Evolutionary conservation across 1,284 basidiomycete species (phyloP).

Genomic region (Trametes polyzona): DNA sequence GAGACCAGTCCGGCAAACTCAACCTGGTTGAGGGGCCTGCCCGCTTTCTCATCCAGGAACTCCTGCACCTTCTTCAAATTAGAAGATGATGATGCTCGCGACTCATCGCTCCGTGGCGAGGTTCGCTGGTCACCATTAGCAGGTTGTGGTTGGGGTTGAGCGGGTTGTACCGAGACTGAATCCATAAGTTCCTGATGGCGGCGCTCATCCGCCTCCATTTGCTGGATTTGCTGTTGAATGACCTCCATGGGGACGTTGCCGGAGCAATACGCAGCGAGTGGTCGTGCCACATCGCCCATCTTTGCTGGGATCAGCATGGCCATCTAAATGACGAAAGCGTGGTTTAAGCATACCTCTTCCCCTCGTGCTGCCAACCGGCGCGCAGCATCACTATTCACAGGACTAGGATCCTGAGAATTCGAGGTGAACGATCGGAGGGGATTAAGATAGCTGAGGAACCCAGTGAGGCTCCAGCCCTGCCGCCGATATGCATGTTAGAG

Average conservation of each 20-base stretch:
- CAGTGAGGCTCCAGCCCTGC: conserved; percentile 28
- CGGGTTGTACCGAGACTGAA: not conserved
- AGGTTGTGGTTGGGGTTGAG: conserved; percentile 18
- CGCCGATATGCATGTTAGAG: not conserved
- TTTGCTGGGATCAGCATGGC: not conserved
- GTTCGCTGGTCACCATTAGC: conserved; percentile 14
- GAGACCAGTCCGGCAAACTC: conserved; percentile 60
- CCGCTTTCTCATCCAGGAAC: conserved; percentile 30
- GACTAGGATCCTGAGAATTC: conserved; percentile 4
- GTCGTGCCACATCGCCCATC: not conserved
- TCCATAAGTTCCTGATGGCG: conserved; percentile 1
- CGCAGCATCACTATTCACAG: conserved; percentile 16
- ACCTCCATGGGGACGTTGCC: not conserved
- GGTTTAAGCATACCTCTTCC: conserved; percentile 13
- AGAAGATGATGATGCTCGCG: conserved; percentile 10
- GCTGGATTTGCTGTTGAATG: not conserved
- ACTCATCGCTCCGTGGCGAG: conserved; percentile 24
- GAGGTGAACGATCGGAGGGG: conserved; percentile 22
- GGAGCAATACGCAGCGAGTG: not conserved
- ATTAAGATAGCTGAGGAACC: conserved; percentile 28
- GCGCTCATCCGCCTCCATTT: not conserved
- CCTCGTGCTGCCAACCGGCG: conserved; percentile 16
- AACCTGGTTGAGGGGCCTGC: conserved; percentile 39
- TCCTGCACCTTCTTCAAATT: conserved; percentile 27
- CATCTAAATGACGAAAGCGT: not conserved